phyloP scores from a whole-genome alignment of 164 flowering plant genomes.

The Malania oleifera region DNA sequence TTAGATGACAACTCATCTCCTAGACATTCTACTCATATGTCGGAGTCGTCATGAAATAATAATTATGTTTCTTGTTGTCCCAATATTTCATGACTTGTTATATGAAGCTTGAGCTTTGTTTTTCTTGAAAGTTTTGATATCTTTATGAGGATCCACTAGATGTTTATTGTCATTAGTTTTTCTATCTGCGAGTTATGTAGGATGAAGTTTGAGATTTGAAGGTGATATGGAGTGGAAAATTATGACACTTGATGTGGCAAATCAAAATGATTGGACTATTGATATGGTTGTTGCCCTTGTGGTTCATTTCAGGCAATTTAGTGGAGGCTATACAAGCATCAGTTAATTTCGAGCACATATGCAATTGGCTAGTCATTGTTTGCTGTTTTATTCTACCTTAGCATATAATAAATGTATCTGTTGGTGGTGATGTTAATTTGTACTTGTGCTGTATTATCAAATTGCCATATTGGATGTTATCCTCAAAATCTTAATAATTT shows the following conservation, averaged over 20 bases:
- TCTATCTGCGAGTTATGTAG: not conserved
- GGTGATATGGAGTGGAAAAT: no score
- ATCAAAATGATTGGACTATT: not conserved
- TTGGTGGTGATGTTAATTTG: no score
- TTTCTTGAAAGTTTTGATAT: not conserved
- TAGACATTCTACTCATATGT: no score
- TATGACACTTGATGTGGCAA: not conserved
- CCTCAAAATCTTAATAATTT: slow-evolving; percentile 2
- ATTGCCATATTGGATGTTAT: no score
- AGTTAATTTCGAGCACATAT: no score
- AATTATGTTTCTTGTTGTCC: no score
- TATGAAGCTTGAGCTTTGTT: not conserved
- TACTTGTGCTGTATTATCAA: no score
- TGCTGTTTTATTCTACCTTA: not conserved
- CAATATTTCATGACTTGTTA: no score
- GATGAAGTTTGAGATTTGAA: not conserved
- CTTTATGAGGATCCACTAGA: not conserved
- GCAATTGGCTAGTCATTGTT: not conserved
- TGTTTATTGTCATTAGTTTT: not conserved
- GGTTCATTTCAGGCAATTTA: slow-evolving; percentile 1
- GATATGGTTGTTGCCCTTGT: not conserved
- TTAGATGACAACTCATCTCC: no score
- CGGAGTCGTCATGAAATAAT: no score
- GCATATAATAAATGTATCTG: no score
- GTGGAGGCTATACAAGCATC: no score